Evolutionary conservation across 2,329 filamentous ascomycete species (phyloP).

Genomic region (Ustulina deusta): DNA sequence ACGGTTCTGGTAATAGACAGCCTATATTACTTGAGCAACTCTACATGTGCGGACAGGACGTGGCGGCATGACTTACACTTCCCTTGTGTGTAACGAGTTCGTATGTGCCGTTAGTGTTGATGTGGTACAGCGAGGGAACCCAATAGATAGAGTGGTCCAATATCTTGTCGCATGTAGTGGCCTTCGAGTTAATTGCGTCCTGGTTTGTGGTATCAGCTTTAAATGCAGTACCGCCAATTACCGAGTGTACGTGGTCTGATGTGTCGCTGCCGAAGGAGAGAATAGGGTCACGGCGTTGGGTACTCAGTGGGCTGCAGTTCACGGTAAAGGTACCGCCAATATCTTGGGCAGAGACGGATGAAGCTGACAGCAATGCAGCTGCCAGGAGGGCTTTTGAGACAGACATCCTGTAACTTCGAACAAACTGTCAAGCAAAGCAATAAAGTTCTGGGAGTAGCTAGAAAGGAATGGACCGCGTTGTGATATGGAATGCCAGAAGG

Average conservation of each 20-base stretch:
- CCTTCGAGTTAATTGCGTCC: slow-evolving; percentile 27
- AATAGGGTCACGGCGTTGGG: slow-evolving; percentile 32
- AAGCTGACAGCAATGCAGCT: slow-evolving; percentile 29
- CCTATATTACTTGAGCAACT: slow-evolving; percentile 21
- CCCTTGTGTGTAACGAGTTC: slow-evolving; percentile 27
- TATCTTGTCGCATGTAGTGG: slow-evolving; percentile 33
- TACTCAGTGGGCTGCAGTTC: slow-evolving; percentile 31
- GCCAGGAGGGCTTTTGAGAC: slow-evolving; percentile 24
- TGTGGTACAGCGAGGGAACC: slow-evolving; percentile 30
- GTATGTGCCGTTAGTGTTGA: slow-evolving; percentile 25
- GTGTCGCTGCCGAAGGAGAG: slow-evolving; percentile 24
- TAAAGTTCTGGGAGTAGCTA: neutral
- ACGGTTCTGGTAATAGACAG: slow-evolving; percentile 37
- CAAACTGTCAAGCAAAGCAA: neutral
- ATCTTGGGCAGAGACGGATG: slow-evolving; percentile 27
- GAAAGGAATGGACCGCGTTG: neutral
- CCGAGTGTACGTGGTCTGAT: slow-evolving; percentile 32
- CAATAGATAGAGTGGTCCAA: slow-evolving; percentile 35
- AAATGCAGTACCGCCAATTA: slow-evolving; percentile 34
- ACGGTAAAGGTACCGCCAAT: slow-evolving; percentile 35
- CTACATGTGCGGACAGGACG: neutral
- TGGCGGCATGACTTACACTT: slow-evolving; percentile 17
- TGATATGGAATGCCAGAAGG: slow-evolving; percentile 19
- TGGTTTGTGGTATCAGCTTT: slow-evolving; percentile 22
- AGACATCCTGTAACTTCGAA: slow-evolving; percentile 28